Conservation (phyloP, 768 basidiomycete species). For the Cystobasidium onofrii region DNA sequence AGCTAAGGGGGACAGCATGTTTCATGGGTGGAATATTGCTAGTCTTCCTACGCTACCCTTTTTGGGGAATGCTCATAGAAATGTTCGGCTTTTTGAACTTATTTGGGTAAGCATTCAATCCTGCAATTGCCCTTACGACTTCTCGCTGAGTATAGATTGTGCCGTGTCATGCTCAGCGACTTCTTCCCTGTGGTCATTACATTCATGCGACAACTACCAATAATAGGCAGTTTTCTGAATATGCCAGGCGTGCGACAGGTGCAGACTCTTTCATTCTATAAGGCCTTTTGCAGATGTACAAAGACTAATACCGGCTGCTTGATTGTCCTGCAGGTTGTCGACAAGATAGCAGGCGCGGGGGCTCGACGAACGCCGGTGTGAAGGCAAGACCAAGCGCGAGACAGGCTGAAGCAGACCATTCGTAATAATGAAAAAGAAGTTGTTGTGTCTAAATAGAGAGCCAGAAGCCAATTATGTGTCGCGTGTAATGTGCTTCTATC, state of each 20-base stretch:
- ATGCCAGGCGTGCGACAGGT: slow-evolving; percentile 81
- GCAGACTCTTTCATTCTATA: slow-evolving; percentile 33
- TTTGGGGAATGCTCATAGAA: slow-evolving; percentile 85
- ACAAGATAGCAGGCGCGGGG: slow-evolving; percentile 61
- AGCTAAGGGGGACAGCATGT: slow-evolving; percentile 78
- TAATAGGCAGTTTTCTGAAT: slow-evolving; percentile 75
- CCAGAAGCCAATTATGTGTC: neutral
- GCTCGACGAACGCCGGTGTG: slow-evolving; percentile 25
- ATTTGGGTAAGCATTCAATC: slow-evolving; percentile 64
- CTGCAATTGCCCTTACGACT: no score
- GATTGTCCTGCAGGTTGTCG: slow-evolving; percentile 54
- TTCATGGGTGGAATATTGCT: slow-evolving; percentile 84
- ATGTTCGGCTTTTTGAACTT: slow-evolving; percentile 94
- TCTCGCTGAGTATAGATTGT: no score
- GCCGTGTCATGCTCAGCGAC: no score
- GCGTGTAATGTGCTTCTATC: neutral
- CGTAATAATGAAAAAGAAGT: neutral
- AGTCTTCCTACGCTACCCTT: slow-evolving; percentile 91
- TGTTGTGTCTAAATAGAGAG: neutral
- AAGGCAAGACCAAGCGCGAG: no score
- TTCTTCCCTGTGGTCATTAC: slow-evolving; percentile 98
- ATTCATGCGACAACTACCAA: slow-evolving; percentile 88
- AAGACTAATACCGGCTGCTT: neutral
- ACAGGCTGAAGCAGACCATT: no score
- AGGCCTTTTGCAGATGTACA: neutral